phyloP scores from a whole-genome alignment of 768 basidiomycete genomes.

The Pulveroboletus frians region DNA sequence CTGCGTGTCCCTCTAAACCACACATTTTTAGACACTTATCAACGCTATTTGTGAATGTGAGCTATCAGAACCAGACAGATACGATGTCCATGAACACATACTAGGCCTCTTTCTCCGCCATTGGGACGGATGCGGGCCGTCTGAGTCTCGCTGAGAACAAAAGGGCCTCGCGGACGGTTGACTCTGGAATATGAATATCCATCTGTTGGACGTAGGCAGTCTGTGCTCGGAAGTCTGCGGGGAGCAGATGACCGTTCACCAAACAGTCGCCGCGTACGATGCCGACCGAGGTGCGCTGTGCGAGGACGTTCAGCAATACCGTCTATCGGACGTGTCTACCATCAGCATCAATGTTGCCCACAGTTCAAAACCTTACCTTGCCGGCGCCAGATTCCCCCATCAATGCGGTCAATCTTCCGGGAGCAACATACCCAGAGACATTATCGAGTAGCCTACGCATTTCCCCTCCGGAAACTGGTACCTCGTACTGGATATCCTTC shows the following conservation, averaged over 20 bases:
- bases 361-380: constrained; percentile 14
- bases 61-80: neutral
- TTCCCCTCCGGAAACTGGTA: constrained; percentile 35
- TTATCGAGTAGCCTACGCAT: constrained; percentile 43
- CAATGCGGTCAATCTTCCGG: constrained; percentile 47
- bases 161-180: constrained; percentile 78
- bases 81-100: constrained; percentile 32
- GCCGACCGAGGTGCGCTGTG: constrained; percentile 44
- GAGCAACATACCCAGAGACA: constrained; percentile 45
- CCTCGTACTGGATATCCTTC: constrained; percentile 63
- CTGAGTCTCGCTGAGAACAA: constrained; percentile 75
- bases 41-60: constrained; percentile 30
- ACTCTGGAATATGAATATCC: constrained; percentile 70
- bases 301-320: constrained; percentile 54
- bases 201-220: constrained; percentile 59
- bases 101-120: constrained; percentile 75
- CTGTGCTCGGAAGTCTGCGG: constrained; percentile 59
- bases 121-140: constrained; percentile 60
- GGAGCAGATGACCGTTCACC: constrained; percentile 51
- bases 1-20: constrained; percentile 54
- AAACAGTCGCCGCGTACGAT: constrained; percentile 47
- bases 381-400: constrained; percentile 42
- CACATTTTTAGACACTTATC: constrained; percentile 61
- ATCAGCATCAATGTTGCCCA: neutral
- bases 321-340: constrained; percentile 33